These are phyloP conservation scores for Colletotrichum somersetense DNA, from an alignment of 2,329 filamentous ascomycete genomes.

Conservation along the genomic window DNA sequence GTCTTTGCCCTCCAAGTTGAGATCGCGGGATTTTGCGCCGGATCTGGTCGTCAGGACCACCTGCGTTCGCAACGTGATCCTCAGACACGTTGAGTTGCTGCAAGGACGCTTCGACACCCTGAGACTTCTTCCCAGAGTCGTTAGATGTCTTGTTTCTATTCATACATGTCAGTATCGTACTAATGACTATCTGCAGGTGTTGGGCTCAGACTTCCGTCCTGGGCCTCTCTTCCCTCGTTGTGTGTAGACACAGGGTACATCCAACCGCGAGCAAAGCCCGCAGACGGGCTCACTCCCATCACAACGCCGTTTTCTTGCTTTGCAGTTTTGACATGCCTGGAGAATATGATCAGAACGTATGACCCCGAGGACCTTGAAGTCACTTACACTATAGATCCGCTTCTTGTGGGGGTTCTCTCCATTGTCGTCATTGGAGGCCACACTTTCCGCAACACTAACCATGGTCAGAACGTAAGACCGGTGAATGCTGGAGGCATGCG, in stretches of 20 bases:
- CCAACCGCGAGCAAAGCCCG: conserved; percentile 20
- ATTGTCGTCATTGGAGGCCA: neutral
- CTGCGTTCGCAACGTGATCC: neutral
- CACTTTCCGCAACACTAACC: neutral
- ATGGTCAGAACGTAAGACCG: neutral
- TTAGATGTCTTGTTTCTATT: conserved; percentile 16
- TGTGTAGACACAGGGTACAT: conserved; percentile 31
- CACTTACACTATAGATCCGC: conserved; percentile 36
- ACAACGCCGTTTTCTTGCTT: conserved; percentile 35
- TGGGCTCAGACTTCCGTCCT: conserved; percentile 28
- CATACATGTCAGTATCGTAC: neutral
- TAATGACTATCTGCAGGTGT: too few species aligned
- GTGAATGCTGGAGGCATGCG: neutral
- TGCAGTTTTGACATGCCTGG: conserved; percentile 35
- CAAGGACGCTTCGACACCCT: conserved; percentile 12
- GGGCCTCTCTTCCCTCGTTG: conserved; percentile 35
- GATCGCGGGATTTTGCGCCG: too few species aligned
- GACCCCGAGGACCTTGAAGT: neutral
- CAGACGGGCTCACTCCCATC: conserved; percentile 35
- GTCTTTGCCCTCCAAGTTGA: neutral
- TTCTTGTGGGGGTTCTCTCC: conserved; percentile 25
- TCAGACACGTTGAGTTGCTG: conserved; percentile 11
- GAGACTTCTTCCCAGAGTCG: conserved; percentile 10
- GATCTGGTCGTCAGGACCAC: neutral
- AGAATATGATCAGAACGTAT: neutral